Conservation (phyloP, 176 grass and related monocot genomes). For the Elaeis guineensis region DNA sequence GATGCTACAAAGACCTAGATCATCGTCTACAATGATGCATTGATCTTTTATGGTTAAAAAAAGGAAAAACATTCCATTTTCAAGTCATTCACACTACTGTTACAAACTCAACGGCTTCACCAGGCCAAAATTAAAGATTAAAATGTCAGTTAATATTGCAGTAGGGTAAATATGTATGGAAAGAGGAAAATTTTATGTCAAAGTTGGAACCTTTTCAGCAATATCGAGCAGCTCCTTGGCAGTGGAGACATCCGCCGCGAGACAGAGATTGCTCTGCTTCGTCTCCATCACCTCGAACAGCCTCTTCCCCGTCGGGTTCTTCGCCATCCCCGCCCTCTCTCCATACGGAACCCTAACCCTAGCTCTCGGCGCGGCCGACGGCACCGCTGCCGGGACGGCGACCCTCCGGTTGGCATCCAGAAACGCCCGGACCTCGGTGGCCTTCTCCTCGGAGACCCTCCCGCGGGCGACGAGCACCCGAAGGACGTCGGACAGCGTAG, state of each 20-base stretch:
- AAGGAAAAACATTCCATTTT: too few species aligned
- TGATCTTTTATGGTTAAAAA: too few species aligned
- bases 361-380: slow-evolving; percentile 8
- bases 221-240: slow-evolving; percentile 78
- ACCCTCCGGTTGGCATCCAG: slow-evolving; percentile 78
- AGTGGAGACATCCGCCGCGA: slow-evolving; percentile 82
- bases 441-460: slow-evolving; percentile 62
- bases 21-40: too few species aligned
- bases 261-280: slow-evolving; percentile 79
- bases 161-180: too few species aligned
- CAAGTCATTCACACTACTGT: too few species aligned
- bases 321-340: slow-evolving; percentile 45
- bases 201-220: slow-evolving; percentile 47
- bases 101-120: too few species aligned
- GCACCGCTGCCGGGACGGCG: slow-evolving; percentile 27
- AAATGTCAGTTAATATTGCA: too few species aligned
- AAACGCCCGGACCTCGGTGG: slow-evolving; percentile 64
- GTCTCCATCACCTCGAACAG: slow-evolving; percentile 85
- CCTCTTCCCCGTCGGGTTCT: slow-evolving; percentile 69
- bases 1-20: too few species aligned
- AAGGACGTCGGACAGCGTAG: slow-evolving; percentile 73
- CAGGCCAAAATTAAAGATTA: too few species aligned
- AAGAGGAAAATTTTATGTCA: neutral
- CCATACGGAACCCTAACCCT: slow-evolving; percentile 30
- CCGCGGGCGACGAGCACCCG: slow-evolving; percentile 46